phyloP scores from a whole-genome alignment of 2,329 filamentous ascomycete genomes.

The Aspergillus bombycis region DNA sequence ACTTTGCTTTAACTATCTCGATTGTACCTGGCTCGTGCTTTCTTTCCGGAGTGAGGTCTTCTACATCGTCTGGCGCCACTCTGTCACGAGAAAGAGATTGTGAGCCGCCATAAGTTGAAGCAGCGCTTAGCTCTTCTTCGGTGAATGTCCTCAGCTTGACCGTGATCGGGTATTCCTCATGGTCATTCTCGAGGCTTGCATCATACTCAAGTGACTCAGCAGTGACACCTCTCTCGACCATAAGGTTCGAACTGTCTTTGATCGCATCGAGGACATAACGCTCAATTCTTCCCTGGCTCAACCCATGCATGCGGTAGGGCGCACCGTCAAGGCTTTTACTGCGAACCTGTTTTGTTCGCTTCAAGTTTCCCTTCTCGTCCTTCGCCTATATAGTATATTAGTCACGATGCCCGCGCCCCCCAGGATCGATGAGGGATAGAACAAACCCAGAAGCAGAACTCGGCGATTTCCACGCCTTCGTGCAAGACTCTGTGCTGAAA shows the following conservation, averaged over 20 bases:
- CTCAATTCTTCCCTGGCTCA: conserved; percentile 74
- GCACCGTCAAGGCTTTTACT: conserved; percentile 65
- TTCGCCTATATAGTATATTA: conserved; percentile 7
- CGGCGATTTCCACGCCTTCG: conserved; percentile 70
- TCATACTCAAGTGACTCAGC: conserved; percentile 60
- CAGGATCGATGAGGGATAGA: not conserved
- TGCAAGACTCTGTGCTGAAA: conserved; percentile 66
- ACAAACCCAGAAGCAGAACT: conserved; percentile 56
- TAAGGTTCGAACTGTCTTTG: conserved; percentile 55
- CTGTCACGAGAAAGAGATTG: conserved; percentile 66
- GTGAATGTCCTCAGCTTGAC: conserved; percentile 61
- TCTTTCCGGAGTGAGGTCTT: conserved; percentile 49
- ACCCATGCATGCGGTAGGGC: conserved; percentile 59
- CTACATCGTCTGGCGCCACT: conserved; percentile 59
- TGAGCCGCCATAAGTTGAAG: conserved; percentile 33
- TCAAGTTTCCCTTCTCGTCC: conserved; percentile 58
- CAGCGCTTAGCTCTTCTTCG: conserved; percentile 58
- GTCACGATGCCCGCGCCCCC: not conserved
- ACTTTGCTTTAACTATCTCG: conserved; percentile 56
- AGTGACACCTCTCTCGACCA: conserved; percentile 63
- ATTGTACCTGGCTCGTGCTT: conserved; percentile 30
- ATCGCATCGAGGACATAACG: conserved; percentile 67
- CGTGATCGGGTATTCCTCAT: conserved; percentile 62
- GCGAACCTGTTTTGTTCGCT: conserved; percentile 62
- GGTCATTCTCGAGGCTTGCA: conserved; percentile 50